Conservation (phyloP, 495 filamentous ascomycete genomes). For the Talaromyces proteolyticus region DNA sequence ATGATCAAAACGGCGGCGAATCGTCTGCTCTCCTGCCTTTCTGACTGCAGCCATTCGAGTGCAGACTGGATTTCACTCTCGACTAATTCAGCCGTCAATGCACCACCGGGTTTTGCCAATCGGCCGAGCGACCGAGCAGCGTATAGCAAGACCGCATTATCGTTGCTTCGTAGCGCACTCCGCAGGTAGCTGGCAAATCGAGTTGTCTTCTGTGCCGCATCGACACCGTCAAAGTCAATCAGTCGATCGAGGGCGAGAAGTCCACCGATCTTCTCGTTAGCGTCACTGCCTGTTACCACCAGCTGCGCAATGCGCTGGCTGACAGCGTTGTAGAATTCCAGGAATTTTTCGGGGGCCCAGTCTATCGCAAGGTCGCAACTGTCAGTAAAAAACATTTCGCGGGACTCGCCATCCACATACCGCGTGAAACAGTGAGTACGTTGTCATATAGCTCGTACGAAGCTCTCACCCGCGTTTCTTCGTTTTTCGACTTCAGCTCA, state of each 20-base stretch:
- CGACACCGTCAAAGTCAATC: constrained; percentile 93
- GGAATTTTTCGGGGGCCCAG: constrained; percentile 69
- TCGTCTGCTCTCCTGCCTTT: constrained; percentile 83
- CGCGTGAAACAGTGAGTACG: constrained; percentile 43
- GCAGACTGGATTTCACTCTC: constrained; percentile 94
- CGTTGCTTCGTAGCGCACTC: constrained; percentile 79
- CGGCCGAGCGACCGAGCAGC: constrained; percentile 84
- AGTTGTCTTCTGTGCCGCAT: constrained; percentile 88
- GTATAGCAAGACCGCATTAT: constrained; percentile 77
- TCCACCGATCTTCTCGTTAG: constrained; percentile 82
- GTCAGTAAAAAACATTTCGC: not conserved
- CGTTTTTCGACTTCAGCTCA: constrained; percentile 49
- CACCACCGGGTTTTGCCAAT: constrained; percentile 86
- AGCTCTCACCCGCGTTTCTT: constrained; percentile 43
- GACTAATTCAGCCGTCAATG: constrained; percentile 91
- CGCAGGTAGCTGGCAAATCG: constrained; percentile 88
- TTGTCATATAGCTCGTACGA: constrained; percentile 47
- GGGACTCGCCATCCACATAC: too few species aligned
- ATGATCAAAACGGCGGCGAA: constrained; percentile 90
- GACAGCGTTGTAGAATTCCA: constrained; percentile 70
- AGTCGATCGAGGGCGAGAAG: constrained; percentile 87
- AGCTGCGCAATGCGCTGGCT: constrained; percentile 69
- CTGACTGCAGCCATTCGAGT: constrained; percentile 92
- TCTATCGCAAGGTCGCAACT: constrained; percentile 42
- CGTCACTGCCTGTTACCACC: constrained; percentile 72